Evolutionary conservation across 2,329 filamentous ascomycete species (phyloP).

Genomic region (Arthrobotrys sinensis): DNA sequence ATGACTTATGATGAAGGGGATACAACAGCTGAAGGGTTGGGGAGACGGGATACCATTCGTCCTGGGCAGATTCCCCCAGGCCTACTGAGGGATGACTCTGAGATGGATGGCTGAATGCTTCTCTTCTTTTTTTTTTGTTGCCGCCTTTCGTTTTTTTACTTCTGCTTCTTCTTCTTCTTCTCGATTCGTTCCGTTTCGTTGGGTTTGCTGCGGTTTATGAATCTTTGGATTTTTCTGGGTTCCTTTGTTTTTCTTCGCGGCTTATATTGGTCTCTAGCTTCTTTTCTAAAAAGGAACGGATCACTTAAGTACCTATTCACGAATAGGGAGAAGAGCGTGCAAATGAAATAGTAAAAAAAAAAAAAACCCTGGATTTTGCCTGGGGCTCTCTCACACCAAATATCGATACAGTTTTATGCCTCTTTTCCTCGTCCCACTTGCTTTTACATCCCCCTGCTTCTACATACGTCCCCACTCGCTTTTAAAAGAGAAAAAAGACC

Average conservation of each 20-base stretch:
- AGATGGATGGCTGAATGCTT: constrained; percentile 15
- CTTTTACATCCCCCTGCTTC: no score
- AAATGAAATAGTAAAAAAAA: no score
- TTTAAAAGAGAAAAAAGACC: not conserved
- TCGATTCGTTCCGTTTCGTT: not conserved
- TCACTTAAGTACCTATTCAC: not conserved
- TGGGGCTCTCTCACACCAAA: no score
- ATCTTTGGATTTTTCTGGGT: not conserved
- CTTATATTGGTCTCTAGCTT: not conserved
- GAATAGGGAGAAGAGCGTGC: not conserved
- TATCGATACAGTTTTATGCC: no score
- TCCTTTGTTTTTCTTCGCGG: not conserved
- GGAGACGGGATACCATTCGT: constrained; percentile 57
- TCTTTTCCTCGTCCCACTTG: not conserved
- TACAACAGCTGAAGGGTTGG: constrained; percentile 49
- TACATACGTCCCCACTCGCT: not conserved
- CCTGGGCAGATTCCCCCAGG: constrained; percentile 56
- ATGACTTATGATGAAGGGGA: constrained; percentile 65
- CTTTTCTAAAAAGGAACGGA: no score
- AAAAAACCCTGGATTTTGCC: no score
- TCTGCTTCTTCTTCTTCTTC: constrained; percentile 10
- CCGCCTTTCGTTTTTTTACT: not conserved
- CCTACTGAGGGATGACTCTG: constrained; percentile 37
- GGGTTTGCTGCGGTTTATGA: not conserved
- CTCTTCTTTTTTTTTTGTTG: constrained; percentile 1